Evolutionary conservation across 106 monocot genomes (phyloP), one percentile per base, ranked within the genome.

Genomic region (Platanthera guangdongensis): DNA sequence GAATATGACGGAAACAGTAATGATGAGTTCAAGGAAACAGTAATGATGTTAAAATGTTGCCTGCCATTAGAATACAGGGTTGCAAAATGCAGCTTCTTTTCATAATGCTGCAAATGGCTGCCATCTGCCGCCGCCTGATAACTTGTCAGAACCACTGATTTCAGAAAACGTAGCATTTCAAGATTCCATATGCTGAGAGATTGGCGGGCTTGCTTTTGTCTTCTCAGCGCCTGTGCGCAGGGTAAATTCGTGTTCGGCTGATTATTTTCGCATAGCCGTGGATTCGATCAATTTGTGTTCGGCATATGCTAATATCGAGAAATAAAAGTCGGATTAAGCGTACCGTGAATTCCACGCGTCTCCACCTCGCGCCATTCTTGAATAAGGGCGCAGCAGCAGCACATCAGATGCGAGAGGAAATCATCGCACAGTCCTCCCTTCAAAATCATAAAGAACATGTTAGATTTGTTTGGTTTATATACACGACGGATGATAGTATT

Each of bases 361-460:
- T 92, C 90, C 59, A 95, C 82, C 78, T 95, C 95, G n/a, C 90
- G 88, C 85, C 86, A 90, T 87, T 95, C 95, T 87, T 95, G 95
- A 79, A 95, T 90, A 78, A 95, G 92, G 30, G 95, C 95, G 74
- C 95, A 95, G 75, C 92, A 95, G 53, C 95, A 95, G 74, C 95
- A 95, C 82, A 95, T 83, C 75, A 92, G 75, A 79, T 95, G 95
- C 14, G 95, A 95, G 8, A 95, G 68, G 79, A 95, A 95, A 77
- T 95, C 95, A 78, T 95, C 95, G 71, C 79, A 90, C 16, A 80
- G 81, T 8, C 95, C 95, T 75, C 95, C 95, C 95, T 95, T 78
- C 50, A 22, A 18, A 65, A 52, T 16, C 11, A 78, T 57, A 71
- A 47, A 39, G 39, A 39, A 39, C 39, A 39, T 39, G 39, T 39